Conservation (phyloP, 208 protist genomes). For the Leishmania arabica region DNA sequence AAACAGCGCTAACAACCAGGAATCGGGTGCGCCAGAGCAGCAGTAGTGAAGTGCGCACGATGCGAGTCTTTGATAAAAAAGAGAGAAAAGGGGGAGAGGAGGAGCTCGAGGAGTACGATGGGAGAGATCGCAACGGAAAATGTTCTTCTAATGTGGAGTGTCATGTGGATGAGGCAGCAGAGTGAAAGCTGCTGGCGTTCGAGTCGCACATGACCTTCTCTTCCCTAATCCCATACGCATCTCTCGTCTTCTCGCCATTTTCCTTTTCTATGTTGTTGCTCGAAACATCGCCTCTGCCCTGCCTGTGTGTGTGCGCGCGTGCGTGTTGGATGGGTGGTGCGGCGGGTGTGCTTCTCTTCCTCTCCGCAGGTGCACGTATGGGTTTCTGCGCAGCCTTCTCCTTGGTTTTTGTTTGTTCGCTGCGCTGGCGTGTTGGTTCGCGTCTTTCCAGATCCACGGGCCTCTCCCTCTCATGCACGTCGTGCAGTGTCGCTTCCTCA, state of each 20-base stretch:
- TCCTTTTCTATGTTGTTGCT: not conserved
- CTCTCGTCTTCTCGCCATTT: not conserved
- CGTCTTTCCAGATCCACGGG: too few relatives aligned
- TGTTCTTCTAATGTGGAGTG: not conserved
- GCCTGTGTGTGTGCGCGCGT: not conserved
- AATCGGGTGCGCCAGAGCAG: slow-evolving; percentile 23
- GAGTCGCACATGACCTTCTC: not conserved
- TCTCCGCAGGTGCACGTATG: not conserved
- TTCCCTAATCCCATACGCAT: not conserved
- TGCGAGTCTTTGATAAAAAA: not conserved
- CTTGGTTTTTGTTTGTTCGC: not conserved
- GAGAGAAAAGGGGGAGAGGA: not conserved
- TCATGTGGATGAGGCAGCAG: not conserved
- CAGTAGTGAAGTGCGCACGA: slow-evolving; percentile 2
- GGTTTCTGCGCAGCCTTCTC: not conserved
- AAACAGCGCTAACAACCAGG: slow-evolving; percentile 27
- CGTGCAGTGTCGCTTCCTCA: not conserved
- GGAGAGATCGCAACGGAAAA: not conserved
- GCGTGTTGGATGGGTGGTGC: not conserved
- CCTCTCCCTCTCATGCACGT: not conserved
- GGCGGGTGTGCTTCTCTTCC: not conserved
- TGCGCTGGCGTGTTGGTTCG: not conserved
- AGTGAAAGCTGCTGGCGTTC: not conserved
- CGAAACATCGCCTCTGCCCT: not conserved
- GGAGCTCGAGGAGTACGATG: not conserved